Percentiles rank a stretch among this genome's conserved stretches.
phyloP scores from a whole-genome alignment of 2,329 filamentous ascomycete genomes.

The Sphaceloma murrayae region DNA sequence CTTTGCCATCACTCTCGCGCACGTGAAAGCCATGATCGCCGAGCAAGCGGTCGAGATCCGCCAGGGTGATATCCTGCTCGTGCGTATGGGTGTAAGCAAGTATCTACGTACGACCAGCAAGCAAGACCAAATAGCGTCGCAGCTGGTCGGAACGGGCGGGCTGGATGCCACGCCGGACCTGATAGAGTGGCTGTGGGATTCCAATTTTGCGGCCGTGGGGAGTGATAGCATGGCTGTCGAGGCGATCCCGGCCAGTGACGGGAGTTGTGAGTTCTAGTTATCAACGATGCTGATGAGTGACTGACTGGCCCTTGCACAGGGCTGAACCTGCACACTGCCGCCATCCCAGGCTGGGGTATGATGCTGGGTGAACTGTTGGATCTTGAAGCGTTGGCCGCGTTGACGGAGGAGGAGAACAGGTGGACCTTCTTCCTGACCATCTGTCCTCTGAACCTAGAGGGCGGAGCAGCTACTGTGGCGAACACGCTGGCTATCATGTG shows the following conservation, averaged over 20 bases:
- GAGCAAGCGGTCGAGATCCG: slow-evolving; percentile 37
- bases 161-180: slow-evolving; percentile 31
- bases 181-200: slow-evolving; percentile 50
- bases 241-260: slow-evolving; percentile 26
- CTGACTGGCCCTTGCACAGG: too few species aligned
- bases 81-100: slow-evolving; percentile 42
- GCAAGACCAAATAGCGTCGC: slow-evolving; percentile 28
- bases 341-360: slow-evolving; percentile 31
- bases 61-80: slow-evolving; percentile 48
- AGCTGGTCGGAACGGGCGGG: slow-evolving; percentile 29
- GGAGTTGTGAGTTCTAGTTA: slow-evolving; percentile 22
- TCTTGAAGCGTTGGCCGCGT: slow-evolving; percentile 30
- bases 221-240: slow-evolving; percentile 49
- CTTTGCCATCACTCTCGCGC: slow-evolving; percentile 41
- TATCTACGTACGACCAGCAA: slow-evolving; percentile 22
- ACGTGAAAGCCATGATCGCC: slow-evolving; percentile 41
- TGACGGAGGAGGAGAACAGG: slow-evolving; percentile 28
- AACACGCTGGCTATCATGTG: slow-evolving; percentile 9
- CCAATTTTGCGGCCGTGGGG: slow-evolving; percentile 47
- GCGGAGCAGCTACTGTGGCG: slow-evolving; percentile 21
- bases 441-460: slow-evolving; percentile 33
- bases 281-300: not conserved
- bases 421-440: slow-evolving; percentile 36
- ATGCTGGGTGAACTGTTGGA: slow-evolving; percentile 37
- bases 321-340: slow-evolving; percentile 30